A percentile compares a stretch with the other conserved stretches of the same genome.
These are phyloP conservation scores for Kwoniella europaea DNA, from an alignment of 768 basidiomycete species.

Conservation along the genomic window DNA sequence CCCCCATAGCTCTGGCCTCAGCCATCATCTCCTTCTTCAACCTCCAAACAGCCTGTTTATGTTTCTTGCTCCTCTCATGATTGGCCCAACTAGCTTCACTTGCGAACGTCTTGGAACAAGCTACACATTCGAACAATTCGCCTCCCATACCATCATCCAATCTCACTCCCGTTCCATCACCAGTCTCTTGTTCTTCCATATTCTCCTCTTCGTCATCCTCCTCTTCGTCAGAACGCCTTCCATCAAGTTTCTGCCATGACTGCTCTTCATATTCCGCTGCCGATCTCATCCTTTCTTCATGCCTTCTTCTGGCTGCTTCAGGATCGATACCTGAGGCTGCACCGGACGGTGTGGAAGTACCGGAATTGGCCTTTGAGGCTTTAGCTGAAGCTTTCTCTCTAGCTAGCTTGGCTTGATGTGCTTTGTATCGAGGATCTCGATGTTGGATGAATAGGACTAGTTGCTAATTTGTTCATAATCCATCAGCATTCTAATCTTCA, in stretches of 20 bases:
- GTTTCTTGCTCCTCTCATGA: conserved; percentile 94
- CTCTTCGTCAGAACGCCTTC: conserved; percentile 26
- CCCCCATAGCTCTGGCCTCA: conserved; percentile 22
- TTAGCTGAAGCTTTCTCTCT: conserved; percentile 37
- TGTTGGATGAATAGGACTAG: conserved; percentile 62
- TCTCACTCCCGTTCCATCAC: conserved; percentile 33
- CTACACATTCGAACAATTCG: conserved; percentile 75
- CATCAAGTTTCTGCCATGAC: conserved; percentile 77
- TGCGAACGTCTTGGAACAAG: conserved; percentile 83
- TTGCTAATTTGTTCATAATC: conserved; percentile 29
- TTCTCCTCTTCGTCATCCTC: conserved; percentile 42
- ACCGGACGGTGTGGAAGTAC: conserved; percentile 23
- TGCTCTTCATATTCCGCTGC: conserved; percentile 72
- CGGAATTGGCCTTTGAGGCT: conserved; percentile 58
- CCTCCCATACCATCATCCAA: conserved; percentile 33
- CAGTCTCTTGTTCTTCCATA: conserved; percentile 49
- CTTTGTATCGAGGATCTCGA: conserved; percentile 80
- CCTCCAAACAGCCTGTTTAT: conserved; percentile 82
- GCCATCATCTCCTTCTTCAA: conserved; percentile 77
- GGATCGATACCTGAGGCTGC: conserved; percentile 37
- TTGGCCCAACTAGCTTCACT: conserved; percentile 95
- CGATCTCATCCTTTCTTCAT: conserved; percentile 55
- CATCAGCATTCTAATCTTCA: not conserved
- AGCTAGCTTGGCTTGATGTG: conserved; percentile 42
- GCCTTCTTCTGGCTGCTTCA: conserved; percentile 52